Percentiles rank a stretch among this genome's conserved stretches.
phyloP scores from a whole-genome alignment of 139 green algal species.

The Zygnema cylindricum region DNA sequence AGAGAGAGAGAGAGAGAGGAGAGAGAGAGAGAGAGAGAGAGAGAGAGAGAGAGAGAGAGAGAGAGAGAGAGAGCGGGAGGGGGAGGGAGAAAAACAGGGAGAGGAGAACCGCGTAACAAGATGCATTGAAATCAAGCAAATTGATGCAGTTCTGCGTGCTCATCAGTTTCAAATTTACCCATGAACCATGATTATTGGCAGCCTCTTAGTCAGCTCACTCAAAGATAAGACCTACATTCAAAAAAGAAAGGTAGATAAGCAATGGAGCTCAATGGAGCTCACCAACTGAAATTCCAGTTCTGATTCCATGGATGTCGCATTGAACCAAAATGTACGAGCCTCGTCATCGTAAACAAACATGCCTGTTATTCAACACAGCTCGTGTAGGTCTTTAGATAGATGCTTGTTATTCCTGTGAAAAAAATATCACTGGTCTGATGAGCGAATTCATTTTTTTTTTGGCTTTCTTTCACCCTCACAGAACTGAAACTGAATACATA shows the following conservation, averaged over 20 bases:
- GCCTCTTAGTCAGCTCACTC: background rate
- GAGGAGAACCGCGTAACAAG: too few relatives aligned
- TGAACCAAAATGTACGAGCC: constrained; percentile 67
- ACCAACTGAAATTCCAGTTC: constrained; percentile 80
- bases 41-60: too few relatives aligned
- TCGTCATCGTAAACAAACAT: constrained; percentile 83
- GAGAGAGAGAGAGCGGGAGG: too few relatives aligned
- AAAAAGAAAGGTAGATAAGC: constrained; percentile 21
- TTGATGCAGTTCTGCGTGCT: too few relatives aligned
- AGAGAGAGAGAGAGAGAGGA: too few relatives aligned
- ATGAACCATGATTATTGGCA: background rate
- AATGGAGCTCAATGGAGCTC: background rate
- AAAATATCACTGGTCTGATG: background rate
- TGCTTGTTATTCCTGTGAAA: background rate
- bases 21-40: too few relatives aligned
- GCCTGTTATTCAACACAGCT: too few relatives aligned
- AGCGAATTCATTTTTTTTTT: background rate
- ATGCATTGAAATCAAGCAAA: too few relatives aligned
- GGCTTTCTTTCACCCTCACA: background rate
- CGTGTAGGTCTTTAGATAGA: too few relatives aligned
- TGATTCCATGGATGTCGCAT: background rate
- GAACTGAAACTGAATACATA: too few relatives aligned
- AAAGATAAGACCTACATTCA: background rate
- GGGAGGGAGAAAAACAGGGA: too few relatives aligned
- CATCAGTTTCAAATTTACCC: background rate